Evolutionary conservation across 495 filamentous ascomycete genomes (phyloP), one percentile per base, ranked within the genome.

Genomic region (Annulohypoxylon maeteangense): DNA sequence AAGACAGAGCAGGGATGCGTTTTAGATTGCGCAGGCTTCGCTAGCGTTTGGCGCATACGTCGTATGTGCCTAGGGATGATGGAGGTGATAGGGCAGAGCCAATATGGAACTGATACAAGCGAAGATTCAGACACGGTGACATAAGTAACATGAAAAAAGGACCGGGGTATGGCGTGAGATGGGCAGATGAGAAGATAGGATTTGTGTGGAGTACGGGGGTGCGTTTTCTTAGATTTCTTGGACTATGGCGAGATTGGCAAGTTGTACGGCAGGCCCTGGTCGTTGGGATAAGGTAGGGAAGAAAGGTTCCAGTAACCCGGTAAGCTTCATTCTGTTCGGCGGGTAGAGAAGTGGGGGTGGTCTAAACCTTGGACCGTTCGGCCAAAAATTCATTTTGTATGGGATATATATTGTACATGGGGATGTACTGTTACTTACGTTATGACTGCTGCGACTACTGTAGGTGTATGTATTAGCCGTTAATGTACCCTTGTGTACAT

Each of bases 281-380:
- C 70, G 70, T 72, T 62, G 23, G 70, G 70, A 72, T 72, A 72
- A 72, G 65, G 70, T 72, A 63, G 51, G 27, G 58, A 53, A 55
- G 59, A 60, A 54, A 67, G 65, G 65, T 72, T 60, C 70, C 70
- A 72, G 70, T 56, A 72, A 72, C 70, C 70, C 55, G 70, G 70
- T 72, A 68, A 57, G 56, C 45, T 29, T 22, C 29, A n/a, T 23
- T 25, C 47, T 45, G 42, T 57, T 65, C 36, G 40, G 36, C 58
- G 66, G 58, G 66, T 16, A 51, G 29, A 47, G 14, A 31, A 62
- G 58, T 62, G 57, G 66, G 66, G 66, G 51, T 44, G 32, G 29
- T 23, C 32, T 54, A 45, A 64, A 51, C 36, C 23, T 14, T n/a
- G 66, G 11, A 16, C 51, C 20, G 50, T 66, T 66, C 22, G 29